phyloP scores from a whole-genome alignment of 345 rosid species.

The Conringia planisiliqua region DNA sequence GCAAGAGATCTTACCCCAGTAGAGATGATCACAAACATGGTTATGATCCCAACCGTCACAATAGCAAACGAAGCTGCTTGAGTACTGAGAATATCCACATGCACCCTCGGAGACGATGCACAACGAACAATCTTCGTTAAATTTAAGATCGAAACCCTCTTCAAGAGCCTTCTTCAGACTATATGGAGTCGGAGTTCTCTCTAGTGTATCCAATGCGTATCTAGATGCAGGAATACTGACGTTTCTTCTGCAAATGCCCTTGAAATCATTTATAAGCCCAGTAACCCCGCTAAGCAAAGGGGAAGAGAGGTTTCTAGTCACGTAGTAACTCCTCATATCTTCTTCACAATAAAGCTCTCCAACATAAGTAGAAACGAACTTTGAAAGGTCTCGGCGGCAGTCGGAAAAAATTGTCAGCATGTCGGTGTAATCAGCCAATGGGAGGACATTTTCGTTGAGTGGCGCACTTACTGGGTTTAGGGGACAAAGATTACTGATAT shows the following conservation, averaged over 20 bases:
- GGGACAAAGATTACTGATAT: conserved; percentile 23
- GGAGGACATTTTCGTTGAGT: not conserved
- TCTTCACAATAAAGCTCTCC: not conserved
- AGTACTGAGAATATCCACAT: conserved; percentile 28
- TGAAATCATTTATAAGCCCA: not conserved
- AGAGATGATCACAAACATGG: not conserved
- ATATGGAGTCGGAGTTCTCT: fast-evolving
- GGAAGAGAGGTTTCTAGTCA: not conserved
- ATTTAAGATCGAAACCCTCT: conserved; percentile 27
- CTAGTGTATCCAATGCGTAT: not conserved
- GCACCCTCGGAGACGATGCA: conserved; percentile 23
- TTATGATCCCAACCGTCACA: not conserved
- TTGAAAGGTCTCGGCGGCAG: conserved; percentile 9
- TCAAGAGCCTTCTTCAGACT: conserved; percentile 17
- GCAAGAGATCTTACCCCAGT: not conserved
- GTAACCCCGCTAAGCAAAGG: not conserved
- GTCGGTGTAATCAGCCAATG: not conserved
- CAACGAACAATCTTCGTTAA: not conserved
- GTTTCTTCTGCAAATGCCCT: not conserved
- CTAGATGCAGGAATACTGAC: conserved; percentile 16
- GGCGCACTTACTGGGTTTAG: not conserved
- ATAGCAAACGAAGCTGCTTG: conserved; percentile 27
- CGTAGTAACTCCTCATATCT: not conserved
- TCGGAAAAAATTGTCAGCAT: conserved; percentile 31
- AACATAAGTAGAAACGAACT: not conserved